Base-by-base conservation (phyloP, 1,139 yeast species). In the Trichomonascaceae sp. region DNA sequence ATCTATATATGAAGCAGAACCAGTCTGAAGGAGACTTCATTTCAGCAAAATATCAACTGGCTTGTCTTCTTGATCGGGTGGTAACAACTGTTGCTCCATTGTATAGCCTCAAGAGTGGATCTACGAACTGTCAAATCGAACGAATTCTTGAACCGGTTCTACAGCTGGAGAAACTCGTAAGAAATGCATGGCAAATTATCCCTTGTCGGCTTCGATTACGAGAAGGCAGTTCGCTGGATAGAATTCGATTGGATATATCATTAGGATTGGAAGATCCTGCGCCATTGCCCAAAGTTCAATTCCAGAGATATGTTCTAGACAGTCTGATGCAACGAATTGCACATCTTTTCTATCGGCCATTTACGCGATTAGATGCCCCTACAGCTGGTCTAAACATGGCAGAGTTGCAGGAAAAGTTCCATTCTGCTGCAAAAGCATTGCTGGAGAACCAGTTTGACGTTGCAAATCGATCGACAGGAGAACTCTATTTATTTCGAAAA, bases 361-460 rank as follows among this genome's bases (percentile, higher is more conserved):
- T 56, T 47, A 27, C 54, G 18, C 43, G 50, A 20, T 12, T 27
- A 6, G 45, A 43, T 43, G 15, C 22, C 5, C 27, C 45, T 12
- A 43, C n/a, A 19, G n/a, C 15, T 5, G 27, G 27, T 17, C 38
- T 53, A 1, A 3, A 5, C 9, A 39, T 49, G 19, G 45, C 50
- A 19, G 17, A 43, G 3, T 54, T 47, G 30, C 56, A 53, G 24
- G 53, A 41, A 15, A 52, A 52, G 39, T 56, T 56, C 47, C 47
- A 53, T 9, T 50, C 52, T 4, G 55, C 59, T 2, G 57, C 57
- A 1, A 44, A 52, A 15, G 52, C 56, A 6, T 39, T 56, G 45
- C 44, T 56, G 19, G 59, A 56, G 48, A 56, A 56, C 49, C 59
- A 56, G 38, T 56, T 56, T 43, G 57, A 52, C 19, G 53, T 54